Conservation (phyloP, 306 rosid genomes). For the Casuarina cunninghamiana region DNA sequence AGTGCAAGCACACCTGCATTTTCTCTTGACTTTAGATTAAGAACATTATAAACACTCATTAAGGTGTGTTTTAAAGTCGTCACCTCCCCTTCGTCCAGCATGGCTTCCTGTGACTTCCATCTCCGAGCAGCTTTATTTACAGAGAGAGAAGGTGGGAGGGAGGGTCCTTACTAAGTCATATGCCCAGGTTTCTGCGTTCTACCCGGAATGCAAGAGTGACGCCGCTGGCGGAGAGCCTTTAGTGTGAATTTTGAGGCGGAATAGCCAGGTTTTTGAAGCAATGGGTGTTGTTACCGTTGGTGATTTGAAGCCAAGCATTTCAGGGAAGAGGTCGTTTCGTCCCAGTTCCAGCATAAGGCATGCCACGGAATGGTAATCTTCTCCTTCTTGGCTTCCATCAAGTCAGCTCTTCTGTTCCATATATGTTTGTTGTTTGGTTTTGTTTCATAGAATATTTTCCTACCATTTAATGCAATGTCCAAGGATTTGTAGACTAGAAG, state of each 20-base stretch:
- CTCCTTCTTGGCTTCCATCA: constrained; percentile 9
- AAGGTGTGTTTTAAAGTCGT: constrained; percentile 50
- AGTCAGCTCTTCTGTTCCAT: neutral
- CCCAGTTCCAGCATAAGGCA: constrained; percentile 93
- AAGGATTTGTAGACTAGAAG: neutral
- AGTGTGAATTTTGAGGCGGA: constrained; percentile 9
- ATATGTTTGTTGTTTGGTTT: constrained; percentile 6
- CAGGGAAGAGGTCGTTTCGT: constrained; percentile 87
- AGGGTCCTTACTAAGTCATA: constrained; percentile 26
- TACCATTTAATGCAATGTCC: neutral
- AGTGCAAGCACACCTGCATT: constrained; percentile 55
- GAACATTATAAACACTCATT: constrained; percentile 54
- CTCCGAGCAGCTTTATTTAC: constrained; percentile 36
- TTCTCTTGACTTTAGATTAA: constrained; percentile 62
- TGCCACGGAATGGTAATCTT: constrained; percentile 91
- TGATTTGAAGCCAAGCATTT: constrained; percentile 90
- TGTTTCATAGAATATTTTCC: constrained; percentile 5
- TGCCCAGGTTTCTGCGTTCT: constrained; percentile 4
- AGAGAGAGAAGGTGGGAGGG: constrained; percentile 25
- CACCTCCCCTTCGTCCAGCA: constrained; percentile 46
- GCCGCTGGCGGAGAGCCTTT: constrained; percentile 25
- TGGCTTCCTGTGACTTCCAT: constrained; percentile 60
- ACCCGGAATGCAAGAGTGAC: constrained; percentile 22
- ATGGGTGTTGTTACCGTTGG: constrained; percentile 95
- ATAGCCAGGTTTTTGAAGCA: constrained; percentile 30